Base-by-base conservation (phyloP, 306 rosid species). In the Gynostemma pentaphyllum region DNA sequence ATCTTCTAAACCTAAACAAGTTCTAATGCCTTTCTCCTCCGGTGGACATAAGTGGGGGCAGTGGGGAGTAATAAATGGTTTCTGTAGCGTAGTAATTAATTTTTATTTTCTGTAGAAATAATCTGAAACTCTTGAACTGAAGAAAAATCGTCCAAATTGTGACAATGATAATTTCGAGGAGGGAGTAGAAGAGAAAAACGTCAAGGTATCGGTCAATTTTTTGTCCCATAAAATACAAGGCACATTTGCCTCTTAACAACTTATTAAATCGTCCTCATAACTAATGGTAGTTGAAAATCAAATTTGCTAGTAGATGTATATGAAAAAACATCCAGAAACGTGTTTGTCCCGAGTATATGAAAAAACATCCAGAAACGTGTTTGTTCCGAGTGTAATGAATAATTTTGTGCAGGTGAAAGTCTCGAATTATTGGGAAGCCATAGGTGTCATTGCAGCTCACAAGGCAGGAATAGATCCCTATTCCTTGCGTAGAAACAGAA, bases 391-490 rank as follows among this genome's bases (percentile, higher is more conserved):
- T 42, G n/a, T 16, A 68, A 32, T 23, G 30, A 68, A 16, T 67
- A 32, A 4, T 59, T 14, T 77, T 55, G 2, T 79, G 76, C 89
- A 91, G 97, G 73, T 87, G 26, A 83, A 78, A 72, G 97, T 91
- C 46, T 80, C 96, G 67, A 87, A 87, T 75, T 91, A 87, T 68
- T 87, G 98, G 92, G 96, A 91, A 75, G 96, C 95, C 37, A 80
- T 91, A 49, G 92, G 96, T 67, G 95, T 91, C 47, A 55, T 87
- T 27, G 92, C 95, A 45, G 87, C 90, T 67, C 97, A 87, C 82
- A 91, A 87, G 84, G 96, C 89, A 4, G 98, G 96, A 68, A 79
- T 83, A 55, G 81, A 91, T 62, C 96, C 98, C 27, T 73, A 75
- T 50, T 91, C 96, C 15, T 82, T 91, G 19, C 77, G 96, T 75